Evolutionary conservation across 2,329 filamentous ascomycete genomes (phyloP).

Genomic region (Stemphylium lycopersici): DNA sequence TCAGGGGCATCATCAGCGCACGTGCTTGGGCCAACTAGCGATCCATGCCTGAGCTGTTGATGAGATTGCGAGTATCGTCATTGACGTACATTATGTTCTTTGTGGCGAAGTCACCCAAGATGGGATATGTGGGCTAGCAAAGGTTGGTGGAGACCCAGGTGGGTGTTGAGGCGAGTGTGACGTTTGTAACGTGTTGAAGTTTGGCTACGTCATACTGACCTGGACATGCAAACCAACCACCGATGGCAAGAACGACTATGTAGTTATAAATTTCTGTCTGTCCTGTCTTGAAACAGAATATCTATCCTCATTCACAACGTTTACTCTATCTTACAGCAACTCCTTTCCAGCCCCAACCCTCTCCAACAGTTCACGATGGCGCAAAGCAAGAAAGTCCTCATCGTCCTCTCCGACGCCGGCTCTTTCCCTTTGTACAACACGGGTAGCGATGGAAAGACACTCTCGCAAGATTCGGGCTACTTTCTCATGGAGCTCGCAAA

Average conservation of each 20-base stretch:
- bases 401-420: slow-evolving; percentile 53
- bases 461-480: slow-evolving; percentile 37
- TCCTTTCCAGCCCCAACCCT: not conserved
- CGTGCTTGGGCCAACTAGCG: not conserved
- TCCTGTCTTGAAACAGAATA: not conserved
- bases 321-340: not conserved
- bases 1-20: no score
- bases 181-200: not conserved
- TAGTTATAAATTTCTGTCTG: not conserved
- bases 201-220: slow-evolving; percentile 22
- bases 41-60: not conserved
- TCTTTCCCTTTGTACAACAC: slow-evolving; percentile 43
- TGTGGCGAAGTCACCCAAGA: not conserved
- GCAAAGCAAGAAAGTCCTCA: slow-evolving; percentile 53
- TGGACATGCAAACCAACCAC: not conserved
- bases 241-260: not conserved
- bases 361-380: slow-evolving; percentile 17
- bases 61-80: not conserved
- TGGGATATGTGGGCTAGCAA: no score
- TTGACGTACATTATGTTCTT: not conserved
- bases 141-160: no score
- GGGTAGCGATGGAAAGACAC: slow-evolving; percentile 30
- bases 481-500: slow-evolving; percentile 45
- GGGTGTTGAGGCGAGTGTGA: slow-evolving; percentile 2
- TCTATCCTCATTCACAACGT: not conserved